Evolutionary conservation across 306 rosid genomes (phyloP).

Genomic region (Cucumis cinereus): DNA sequence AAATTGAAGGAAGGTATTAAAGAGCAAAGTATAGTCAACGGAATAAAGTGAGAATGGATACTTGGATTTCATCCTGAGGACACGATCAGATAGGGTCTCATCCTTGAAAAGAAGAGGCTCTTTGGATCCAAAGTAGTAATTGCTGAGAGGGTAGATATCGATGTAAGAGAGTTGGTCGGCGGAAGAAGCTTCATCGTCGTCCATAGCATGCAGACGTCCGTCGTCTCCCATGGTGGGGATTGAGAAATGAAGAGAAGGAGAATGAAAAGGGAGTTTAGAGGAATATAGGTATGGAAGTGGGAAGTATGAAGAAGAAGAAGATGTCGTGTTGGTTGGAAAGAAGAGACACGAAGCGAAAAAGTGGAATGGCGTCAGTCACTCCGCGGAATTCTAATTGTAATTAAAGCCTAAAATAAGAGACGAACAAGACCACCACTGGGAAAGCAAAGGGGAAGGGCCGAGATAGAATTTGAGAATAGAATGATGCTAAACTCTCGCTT

Average conservation of each 20-base stretch:
- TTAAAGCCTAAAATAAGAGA: neutral
- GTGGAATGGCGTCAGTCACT: neutral
- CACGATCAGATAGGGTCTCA: slow-evolving; percentile 33
- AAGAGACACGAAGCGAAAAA: slow-evolving; percentile 3
- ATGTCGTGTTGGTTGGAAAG: slow-evolving; percentile 28
- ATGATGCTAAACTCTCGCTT: no score
- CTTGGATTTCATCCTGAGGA: slow-evolving; percentile 50
- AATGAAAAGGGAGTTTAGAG: neutral
- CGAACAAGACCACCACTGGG: neutral
- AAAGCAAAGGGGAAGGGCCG: no score
- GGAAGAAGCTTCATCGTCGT: neutral
- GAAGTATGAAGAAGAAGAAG: neutral
- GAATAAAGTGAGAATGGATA: slow-evolving; percentile 10
- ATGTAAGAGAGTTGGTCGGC: slow-evolving; percentile 15
- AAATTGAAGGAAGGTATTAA: neutral
- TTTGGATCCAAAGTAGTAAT: slow-evolving; percentile 71
- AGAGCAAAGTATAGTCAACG: neutral
- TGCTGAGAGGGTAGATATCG: slow-evolving; percentile 52
- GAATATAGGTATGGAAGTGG: neutral
- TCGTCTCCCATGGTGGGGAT: slow-evolving; percentile 33
- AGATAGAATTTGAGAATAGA: no score
- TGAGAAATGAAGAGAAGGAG: neutral
- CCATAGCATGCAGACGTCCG: neutral
- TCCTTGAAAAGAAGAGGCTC: slow-evolving; percentile 38
- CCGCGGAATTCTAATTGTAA: neutral